A percentile compares a stretch with the other conserved stretches of the same genome.
These are phyloP conservation scores for Penicillium sp. DNA, from an alignment of 2,329 filamentous ascomycete genomes.

Conservation along the genomic window DNA sequence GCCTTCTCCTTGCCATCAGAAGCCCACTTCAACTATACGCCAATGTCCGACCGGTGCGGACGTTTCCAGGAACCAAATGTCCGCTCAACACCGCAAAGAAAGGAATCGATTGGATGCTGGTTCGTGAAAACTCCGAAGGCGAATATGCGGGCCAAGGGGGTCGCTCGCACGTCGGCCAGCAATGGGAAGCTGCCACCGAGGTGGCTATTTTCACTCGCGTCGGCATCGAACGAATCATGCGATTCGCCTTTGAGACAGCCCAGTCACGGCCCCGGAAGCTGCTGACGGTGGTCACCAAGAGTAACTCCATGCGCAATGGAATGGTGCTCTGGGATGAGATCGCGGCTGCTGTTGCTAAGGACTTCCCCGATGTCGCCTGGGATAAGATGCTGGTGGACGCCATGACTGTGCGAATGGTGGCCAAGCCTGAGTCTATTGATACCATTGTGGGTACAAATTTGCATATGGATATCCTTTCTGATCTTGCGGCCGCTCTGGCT, in stretches of 20 bases:
- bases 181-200: conserved; percentile 57
- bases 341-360: conserved; percentile 48
- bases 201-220: conserved; percentile 57
- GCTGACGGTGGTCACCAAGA: conserved; percentile 59
- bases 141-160: conserved; percentile 60
- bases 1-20: conserved; percentile 57
- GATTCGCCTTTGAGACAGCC: conserved; percentile 57
- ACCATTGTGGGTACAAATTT: conserved; percentile 58
- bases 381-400: conserved; percentile 61
- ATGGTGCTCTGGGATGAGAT: conserved; percentile 61
- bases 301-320: conserved; percentile 56
- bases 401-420: conserved; percentile 58
- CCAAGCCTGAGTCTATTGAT: conserved; percentile 53
- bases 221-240: conserved; percentile 53
- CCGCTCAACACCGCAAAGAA: conserved; percentile 51
- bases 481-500: conserved; percentile 67
- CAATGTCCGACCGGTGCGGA: conserved; percentile 56
- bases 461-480: conserved; percentile 66
- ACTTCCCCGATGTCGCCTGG: conserved; percentile 54
- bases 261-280: conserved; percentile 49
- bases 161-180: conserved; percentile 51
- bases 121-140: conserved; percentile 59
- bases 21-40: conserved; percentile 59
- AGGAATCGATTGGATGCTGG: conserved; percentile 58
- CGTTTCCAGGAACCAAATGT: conserved; percentile 53